Percentiles rank a stretch among this genome's conserved stretches.
These are phyloP conservation scores for Coccomyxa sp. DNA, from an alignment of 139 green algal species.

Conservation along the genomic window DNA sequence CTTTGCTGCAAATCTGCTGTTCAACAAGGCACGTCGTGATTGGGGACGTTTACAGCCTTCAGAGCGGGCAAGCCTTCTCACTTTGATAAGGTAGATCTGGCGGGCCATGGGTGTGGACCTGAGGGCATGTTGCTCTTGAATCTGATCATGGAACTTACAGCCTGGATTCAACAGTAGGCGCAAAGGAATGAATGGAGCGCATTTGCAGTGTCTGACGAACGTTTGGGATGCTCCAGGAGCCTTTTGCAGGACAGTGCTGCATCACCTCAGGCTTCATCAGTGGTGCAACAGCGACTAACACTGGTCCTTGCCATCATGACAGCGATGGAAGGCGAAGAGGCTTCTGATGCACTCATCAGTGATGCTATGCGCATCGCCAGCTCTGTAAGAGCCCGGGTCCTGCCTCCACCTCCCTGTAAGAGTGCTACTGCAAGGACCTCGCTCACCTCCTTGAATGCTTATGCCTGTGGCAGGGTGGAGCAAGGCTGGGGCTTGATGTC, in stretches of 20 bases:
- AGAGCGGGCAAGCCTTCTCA: neutral
- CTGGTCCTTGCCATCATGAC: conserved; percentile 17
- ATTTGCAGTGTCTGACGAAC: too few species aligned
- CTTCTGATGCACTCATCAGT: neutral
- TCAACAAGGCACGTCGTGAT: conserved; percentile 8
- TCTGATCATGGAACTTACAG: neutral
- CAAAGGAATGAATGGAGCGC: neutral
- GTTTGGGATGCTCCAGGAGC: too few species aligned
- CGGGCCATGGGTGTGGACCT: neutral
- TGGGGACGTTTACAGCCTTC: conserved; percentile 4
- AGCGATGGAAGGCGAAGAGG: neutral
- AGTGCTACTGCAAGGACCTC: neutral
- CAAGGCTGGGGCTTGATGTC: neutral
- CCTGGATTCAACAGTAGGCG: neutral
- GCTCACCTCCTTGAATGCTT: too few species aligned
- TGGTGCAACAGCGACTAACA: conserved; percentile 11
- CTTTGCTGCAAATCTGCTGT: conserved; percentile 17
- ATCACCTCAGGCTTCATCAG: neutral
- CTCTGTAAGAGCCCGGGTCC: neutral
- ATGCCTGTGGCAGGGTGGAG: neutral
- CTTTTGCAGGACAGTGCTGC: neutral
- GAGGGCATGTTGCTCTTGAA: neutral
- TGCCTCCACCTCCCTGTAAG: neutral
- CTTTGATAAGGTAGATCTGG: conserved; percentile 7
- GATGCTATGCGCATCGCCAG: neutral